Evolutionary conservation across 1,139 yeast species (phyloP).

Genomic region (Suhomyces guaymorum): DNA sequence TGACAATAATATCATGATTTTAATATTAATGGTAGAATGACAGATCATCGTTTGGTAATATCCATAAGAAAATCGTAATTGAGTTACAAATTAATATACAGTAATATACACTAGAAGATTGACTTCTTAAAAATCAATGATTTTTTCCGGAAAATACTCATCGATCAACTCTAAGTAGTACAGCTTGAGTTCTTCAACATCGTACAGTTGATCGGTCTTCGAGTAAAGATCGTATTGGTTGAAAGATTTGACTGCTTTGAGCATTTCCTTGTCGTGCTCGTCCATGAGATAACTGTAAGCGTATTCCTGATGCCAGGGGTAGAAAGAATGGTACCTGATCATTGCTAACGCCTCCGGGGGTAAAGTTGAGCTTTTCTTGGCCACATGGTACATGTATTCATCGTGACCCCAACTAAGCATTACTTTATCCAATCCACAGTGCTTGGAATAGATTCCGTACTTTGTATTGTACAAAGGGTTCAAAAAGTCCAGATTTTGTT

Average conservation of each 20-base stretch:
- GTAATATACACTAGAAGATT: not conserved
- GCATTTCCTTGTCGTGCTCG: conserved; percentile 61
- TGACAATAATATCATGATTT: no score
- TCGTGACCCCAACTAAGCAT: conserved; percentile 83
- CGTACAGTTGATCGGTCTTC: conserved; percentile 52
- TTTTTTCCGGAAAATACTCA: conserved; percentile 61
- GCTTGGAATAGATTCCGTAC: conserved; percentile 63
- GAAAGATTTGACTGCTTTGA: conserved; percentile 64
- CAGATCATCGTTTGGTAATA: no score
- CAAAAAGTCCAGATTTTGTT: conserved; percentile 57
- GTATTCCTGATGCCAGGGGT: conserved; percentile 75
- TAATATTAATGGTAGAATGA: no score
- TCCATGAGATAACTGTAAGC: conserved; percentile 69
- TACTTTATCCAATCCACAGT: conserved; percentile 69
- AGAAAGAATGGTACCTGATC: conserved; percentile 74
- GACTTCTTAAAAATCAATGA: conserved; percentile 52
- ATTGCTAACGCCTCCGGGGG: conserved; percentile 71
- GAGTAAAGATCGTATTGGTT: conserved; percentile 71
- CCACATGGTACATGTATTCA: conserved; percentile 74
- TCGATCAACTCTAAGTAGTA: conserved; percentile 65
- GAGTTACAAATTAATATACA: not conserved
- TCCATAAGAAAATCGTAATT: no score
- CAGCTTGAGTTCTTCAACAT: conserved; percentile 51
- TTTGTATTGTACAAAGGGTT: conserved; percentile 69
- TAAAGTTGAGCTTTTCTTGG: conserved; percentile 60